These are phyloP conservation scores for Aspergillus alliaceus DNA, from an alignment of 2,329 filamentous ascomycete genomes.

Conservation along the genomic window DNA sequence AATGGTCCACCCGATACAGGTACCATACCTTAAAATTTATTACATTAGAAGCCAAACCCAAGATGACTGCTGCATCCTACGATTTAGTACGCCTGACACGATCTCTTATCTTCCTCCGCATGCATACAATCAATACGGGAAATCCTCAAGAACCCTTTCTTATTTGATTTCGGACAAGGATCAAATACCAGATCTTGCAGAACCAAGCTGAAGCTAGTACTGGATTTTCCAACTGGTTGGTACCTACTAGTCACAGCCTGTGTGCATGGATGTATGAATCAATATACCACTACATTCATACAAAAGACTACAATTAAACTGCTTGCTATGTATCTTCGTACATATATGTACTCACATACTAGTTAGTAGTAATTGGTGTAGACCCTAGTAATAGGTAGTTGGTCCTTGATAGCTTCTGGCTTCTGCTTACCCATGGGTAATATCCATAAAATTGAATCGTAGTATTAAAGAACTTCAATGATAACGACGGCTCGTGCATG, in stretches of 20 bases:
- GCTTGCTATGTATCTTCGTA: too few relatives aligned
- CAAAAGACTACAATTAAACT: too few relatives aligned
- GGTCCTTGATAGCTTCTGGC: neutral
- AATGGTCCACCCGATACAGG: constrained; percentile 4
- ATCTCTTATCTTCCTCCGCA: constrained; percentile 21
- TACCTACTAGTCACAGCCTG: neutral
- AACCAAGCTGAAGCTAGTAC: neutral
- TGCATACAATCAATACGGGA: constrained; percentile 7
- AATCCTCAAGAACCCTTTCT: neutral
- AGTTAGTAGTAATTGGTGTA: too few relatives aligned
- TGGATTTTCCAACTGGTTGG: neutral
- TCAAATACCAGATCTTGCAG: neutral
- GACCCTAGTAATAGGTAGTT: too few relatives aligned
- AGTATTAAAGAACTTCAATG: neutral
- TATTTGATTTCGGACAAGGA: neutral
- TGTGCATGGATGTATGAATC: neutral
- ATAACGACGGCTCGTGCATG: too few relatives aligned
- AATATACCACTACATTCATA: too few relatives aligned
- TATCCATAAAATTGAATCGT: too few relatives aligned
- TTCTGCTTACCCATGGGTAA: neutral
- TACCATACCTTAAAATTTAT: constrained; percentile 7
- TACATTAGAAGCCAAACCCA: constrained; percentile 7
- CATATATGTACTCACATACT: too few relatives aligned
- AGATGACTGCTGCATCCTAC: constrained; percentile 22
- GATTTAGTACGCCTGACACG: constrained; percentile 21